These are phyloP conservation scores for Ambispora gerdemannii DNA, from an alignment of 192 early-diverging fungal genomes.

Conservation along the genomic window DNA sequence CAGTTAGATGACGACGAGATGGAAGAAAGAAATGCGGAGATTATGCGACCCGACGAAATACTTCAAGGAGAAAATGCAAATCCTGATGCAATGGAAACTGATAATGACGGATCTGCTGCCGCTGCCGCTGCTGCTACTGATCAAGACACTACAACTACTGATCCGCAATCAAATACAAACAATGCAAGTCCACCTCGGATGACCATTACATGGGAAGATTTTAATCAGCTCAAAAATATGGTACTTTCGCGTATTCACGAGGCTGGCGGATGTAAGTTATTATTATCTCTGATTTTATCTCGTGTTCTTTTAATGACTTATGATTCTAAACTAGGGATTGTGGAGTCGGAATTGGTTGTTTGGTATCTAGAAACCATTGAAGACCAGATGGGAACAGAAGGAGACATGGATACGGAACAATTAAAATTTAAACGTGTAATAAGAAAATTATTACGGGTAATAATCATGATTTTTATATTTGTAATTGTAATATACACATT, in stretches of 20 bases:
- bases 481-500: no score
- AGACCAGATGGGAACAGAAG: not conserved
- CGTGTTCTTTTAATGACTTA: not conserved
- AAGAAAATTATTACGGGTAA: constrained; percentile 17
- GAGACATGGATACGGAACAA: not conserved
- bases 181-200: not conserved
- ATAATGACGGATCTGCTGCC: not conserved
- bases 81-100: constrained; percentile 12
- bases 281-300: not conserved
- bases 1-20: constrained; percentile 55
- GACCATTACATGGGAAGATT: constrained; percentile 4
- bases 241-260: constrained; percentile 1
- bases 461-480: no score
- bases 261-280: not conserved
- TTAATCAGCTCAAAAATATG: not conserved
- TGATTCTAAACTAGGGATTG: not conserved
- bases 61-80: not conserved
- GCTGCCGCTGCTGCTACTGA: no score
- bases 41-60: not conserved
- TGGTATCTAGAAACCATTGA: constrained; percentile 5
- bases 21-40: not conserved
- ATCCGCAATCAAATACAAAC: not conserved
- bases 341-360: not conserved
- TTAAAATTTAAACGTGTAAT: constrained; percentile 19
- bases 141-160: no score